phyloP scores from a whole-genome alignment of 208 protist genomes.

The Leishmania gerbilli region DNA sequence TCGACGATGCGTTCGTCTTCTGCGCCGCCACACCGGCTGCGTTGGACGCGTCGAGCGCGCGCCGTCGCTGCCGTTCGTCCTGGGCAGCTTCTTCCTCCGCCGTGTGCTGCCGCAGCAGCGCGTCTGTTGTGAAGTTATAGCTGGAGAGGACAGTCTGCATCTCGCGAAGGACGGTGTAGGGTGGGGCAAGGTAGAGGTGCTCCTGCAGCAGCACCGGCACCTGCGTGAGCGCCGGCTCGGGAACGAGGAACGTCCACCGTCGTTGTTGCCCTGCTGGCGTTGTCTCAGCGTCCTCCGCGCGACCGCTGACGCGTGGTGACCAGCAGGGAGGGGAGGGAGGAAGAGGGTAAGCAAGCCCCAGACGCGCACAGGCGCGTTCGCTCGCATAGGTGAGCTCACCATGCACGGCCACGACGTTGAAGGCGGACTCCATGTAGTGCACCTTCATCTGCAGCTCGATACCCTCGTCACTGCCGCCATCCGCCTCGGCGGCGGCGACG shows the following conservation, averaged over 20 bases:
- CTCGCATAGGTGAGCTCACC: constrained; percentile 30
- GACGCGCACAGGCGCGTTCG: constrained; percentile 13
- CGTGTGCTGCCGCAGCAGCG: constrained; percentile 30
- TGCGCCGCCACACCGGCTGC: background rate
- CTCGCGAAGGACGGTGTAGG: constrained; percentile 50
- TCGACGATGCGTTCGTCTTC: background rate
- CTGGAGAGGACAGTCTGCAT: constrained; percentile 42
- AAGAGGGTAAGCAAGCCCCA: constrained; percentile 9
- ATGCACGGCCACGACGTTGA: constrained; percentile 33
- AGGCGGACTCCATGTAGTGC: constrained; percentile 31
- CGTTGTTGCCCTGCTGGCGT: background rate
- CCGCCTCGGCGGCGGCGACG: background rate
- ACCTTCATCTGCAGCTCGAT: constrained; percentile 36
- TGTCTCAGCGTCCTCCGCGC: background rate
- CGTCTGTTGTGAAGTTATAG: constrained; percentile 64
- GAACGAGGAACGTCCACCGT: constrained; percentile 52
- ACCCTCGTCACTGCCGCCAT: background rate
- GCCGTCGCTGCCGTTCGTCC: background rate
- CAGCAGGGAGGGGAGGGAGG: background rate
- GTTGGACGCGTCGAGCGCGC: background rate
- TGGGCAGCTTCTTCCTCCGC: constrained; percentile 2
- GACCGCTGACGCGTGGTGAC: background rate
- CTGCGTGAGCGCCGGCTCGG: constrained; percentile 40
- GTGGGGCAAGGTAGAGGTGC: constrained; percentile 56
- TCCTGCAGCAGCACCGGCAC: constrained; percentile 36